A percentile compares a stretch with the other conserved stretches of the same genome.
Evolutionary conservation across 1,139 yeast genomes (phyloP).

Genomic region (Diutina catenulata): DNA sequence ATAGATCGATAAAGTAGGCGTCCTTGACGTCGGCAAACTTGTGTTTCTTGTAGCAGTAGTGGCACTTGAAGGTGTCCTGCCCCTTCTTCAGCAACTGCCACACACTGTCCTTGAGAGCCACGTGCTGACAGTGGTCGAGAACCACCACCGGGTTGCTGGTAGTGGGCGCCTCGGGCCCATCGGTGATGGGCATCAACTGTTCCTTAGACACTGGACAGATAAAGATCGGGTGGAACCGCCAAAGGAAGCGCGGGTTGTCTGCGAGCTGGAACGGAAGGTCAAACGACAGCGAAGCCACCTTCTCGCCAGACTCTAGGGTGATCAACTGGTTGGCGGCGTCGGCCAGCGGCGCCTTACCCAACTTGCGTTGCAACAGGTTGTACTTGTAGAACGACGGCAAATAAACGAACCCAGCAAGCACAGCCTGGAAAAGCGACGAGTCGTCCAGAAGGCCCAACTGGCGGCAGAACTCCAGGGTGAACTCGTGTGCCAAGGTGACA

Average conservation of each 20-base stretch:
- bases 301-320: not conserved
- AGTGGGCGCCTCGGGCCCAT: conserved; percentile 13
- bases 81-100: conserved; percentile 24
- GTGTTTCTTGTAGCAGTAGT: conserved; percentile 38
- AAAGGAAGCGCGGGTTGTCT: conserved; percentile 28
- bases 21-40: conserved; percentile 30
- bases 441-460: conserved; percentile 53
- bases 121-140: conserved; percentile 31
- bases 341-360: conserved; percentile 7
- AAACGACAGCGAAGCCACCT: conserved; percentile 9
- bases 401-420: conserved; percentile 61
- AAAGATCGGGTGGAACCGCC: conserved; percentile 69
- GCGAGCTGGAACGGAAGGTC: conserved; percentile 36
- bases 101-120: conserved; percentile 33
- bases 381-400: conserved; percentile 65
- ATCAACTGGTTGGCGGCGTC: not conserved
- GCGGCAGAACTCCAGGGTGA: conserved; percentile 59
- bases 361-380: conserved; percentile 34
- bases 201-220: conserved; percentile 89
- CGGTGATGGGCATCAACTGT: conserved; percentile 37
- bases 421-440: conserved; percentile 57
- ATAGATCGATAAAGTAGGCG: conserved; percentile 33
- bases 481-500: conserved; percentile 32
- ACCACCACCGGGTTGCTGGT: conserved; percentile 31
- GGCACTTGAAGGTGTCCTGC: conserved; percentile 33